Evolutionary conservation across 345 rosid genomes (phyloP).

Genomic region (Eucalyptus pauciflora): DNA sequence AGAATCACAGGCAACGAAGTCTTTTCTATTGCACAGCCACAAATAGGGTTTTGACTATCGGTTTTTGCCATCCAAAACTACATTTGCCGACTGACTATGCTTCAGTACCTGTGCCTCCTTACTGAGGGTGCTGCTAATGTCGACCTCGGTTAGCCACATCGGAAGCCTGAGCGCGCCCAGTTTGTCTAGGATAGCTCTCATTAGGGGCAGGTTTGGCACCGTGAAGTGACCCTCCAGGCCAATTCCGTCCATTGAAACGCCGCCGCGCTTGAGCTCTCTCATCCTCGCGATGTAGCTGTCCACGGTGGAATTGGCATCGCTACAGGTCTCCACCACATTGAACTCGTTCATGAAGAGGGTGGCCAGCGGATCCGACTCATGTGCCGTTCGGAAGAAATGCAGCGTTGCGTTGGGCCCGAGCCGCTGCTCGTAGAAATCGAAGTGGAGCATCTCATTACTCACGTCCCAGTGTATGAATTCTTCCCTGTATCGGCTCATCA

Average conservation of each 20-base stretch:
- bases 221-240: slow-evolving; percentile 78
- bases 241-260: slow-evolving; percentile 51
- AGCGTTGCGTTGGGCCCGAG: slow-evolving; percentile 57
- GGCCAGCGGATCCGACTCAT: slow-evolving; percentile 47
- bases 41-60: neutral
- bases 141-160: slow-evolving; percentile 85
- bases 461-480: slow-evolving; percentile 84
- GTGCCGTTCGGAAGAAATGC: slow-evolving; percentile 49
- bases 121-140: slow-evolving; percentile 35
- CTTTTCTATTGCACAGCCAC: neutral
- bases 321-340: slow-evolving; percentile 77
- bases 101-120: slow-evolving; percentile 36
- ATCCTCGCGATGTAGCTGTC: slow-evolving; percentile 46
- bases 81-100: neutral
- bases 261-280: slow-evolving; percentile 38
- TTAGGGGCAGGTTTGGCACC: slow-evolving; percentile 49
- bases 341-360: slow-evolving; percentile 75
- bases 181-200: slow-evolving; percentile 68
- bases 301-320: slow-evolving; percentile 54
- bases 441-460: slow-evolving; percentile 89
- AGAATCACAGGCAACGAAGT: neutral
- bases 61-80: neutral
- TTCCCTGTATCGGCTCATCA: slow-evolving; percentile 63
- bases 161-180: slow-evolving; percentile 62
- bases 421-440: slow-evolving; percentile 56